Evolutionary conservation across 331 rosid species (phyloP), one percentile per base, ranked within the genome.

Genomic region (Telfairia occidentalis): DNA sequence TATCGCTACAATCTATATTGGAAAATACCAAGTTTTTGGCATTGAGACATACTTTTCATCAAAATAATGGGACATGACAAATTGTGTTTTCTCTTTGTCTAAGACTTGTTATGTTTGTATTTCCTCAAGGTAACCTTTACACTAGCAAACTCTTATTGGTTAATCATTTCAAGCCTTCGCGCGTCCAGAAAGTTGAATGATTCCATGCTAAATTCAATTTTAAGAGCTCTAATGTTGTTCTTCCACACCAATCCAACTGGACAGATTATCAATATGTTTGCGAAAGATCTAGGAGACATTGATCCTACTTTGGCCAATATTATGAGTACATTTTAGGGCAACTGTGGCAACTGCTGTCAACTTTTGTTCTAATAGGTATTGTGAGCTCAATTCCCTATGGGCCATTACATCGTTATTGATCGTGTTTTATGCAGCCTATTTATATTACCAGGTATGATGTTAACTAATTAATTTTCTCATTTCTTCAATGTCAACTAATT

Each of bases 311-410:
- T 93, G 58, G 92, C 94, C 58, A 74, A 15, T 77, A 46, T 78
- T 65, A 5, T 84, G 81, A 88, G 85, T 76, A 19, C 1, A 78
- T 93, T 88, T 85, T 93, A 66, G 86, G 88, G 54, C 96, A 88
- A 92, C 75, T 87, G 37, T 91, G 90, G 92, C 96, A 91, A 80
- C 91, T 93, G 8, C 82, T 93, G 83, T 89, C 95, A 4, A 93
- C 97, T 71, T 91, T 91, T 84, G 87, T 86, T 58, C 87, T 91
- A n/a, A 93, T 93, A 11, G 96, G 97, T 35, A 85, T 84, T 49
- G 92, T 93, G 76, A 91, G 97, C 91, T 82, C 92, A 57, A 85
- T 93, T 93, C 97, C 71, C 82, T 93, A 18, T 93, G 97, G 98
- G 88, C 92, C 83, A 88, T 93, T 76, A 82, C 89, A 87, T 97